Evolutionary conservation across 331 rosid species (phyloP), one percentile per base, ranked within the genome.

Genomic region (Prunus yedoensis): DNA sequence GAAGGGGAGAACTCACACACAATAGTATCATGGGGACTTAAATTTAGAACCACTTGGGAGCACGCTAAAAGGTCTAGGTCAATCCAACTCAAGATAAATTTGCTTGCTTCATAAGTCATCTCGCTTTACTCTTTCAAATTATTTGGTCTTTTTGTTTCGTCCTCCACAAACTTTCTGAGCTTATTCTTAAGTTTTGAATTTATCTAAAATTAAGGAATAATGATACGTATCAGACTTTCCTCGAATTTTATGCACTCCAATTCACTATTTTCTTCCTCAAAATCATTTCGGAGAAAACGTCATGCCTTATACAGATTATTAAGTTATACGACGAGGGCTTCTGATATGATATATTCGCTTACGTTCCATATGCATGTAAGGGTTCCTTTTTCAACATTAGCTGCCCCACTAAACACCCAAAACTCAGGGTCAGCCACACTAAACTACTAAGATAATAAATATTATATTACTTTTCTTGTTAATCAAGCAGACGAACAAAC

Each of bases 31-130:
- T 35, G 41, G 0, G 9, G 0, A 1, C 41, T 35, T 35, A 6
- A 35, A 35, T 0, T 32, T 1, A 32, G 0, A 32, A 32, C 38
- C 0, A 32, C 6, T 35, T 35, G 0, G 0, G 0, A 35, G 0
- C 8, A 35, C 41, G 5, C 1, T 2, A 35, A 5, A 5, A 4
- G 38, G 0, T 4, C 0, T 32, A 32, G 0, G 0, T 1, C 1
- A 35, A 35, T 35, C 41, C 8, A 20, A 56, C 23, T 20, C 15
- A 10, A 57, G 62, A 5, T 4, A 1, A 3, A 57, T 11, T 27
- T 27, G 8, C 2, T 57, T 57, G 63, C 17, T 21, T 57, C 63
- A 23, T 15, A 11, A 57, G 32, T 4, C 5, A 57, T 21, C 3
- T 57, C 17, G 63, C 32, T 28, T 11, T 23, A 10, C 32, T 23